These are phyloP conservation scores for Aspergillus latus DNA, from an alignment of 2,329 filamentous ascomycete species.

Conservation along the genomic window DNA sequence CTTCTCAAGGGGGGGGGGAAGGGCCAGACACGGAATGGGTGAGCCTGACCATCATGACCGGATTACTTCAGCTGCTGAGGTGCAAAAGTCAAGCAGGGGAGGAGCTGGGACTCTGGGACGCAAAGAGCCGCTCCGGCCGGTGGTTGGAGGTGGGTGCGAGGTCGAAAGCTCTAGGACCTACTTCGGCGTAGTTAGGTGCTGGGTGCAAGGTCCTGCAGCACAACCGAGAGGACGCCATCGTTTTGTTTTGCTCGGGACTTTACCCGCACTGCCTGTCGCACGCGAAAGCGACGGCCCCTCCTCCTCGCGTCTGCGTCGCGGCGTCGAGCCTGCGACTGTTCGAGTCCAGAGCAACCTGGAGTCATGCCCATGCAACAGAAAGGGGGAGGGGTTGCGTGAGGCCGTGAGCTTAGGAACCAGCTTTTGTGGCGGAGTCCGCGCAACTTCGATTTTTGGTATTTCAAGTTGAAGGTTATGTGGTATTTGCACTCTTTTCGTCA, in stretches of 20 bases:
- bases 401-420: neutral
- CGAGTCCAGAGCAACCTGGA: neutral
- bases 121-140: conserved; percentile 7
- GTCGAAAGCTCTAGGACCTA: conserved; percentile 2
- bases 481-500: neutral
- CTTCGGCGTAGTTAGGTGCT: too few species aligned
- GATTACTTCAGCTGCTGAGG: conserved; percentile 57
- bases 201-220: neutral
- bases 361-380: neutral
- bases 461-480: neutral
- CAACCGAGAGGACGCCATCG: neutral
- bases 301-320: neutral
- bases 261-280: conserved; percentile 2
- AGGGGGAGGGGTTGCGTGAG: conserved; percentile 10
- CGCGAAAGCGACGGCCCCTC: neutral
- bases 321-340: neutral
- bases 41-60: conserved; percentile 13
- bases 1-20: conserved; percentile 10
- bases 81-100: conserved; percentile 3
- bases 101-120: conserved; percentile 1
- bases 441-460: neutral
- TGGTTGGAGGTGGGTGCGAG: conserved; percentile 6
- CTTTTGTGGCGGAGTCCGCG: conserved; percentile 7
- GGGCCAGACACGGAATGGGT: conserved; percentile 46
- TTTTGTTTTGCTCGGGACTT: neutral